These are phyloP conservation scores for Pyricularia sp. DNA, from an alignment of 2,329 filamentous ascomycete genomes.

Conservation along the genomic window DNA sequence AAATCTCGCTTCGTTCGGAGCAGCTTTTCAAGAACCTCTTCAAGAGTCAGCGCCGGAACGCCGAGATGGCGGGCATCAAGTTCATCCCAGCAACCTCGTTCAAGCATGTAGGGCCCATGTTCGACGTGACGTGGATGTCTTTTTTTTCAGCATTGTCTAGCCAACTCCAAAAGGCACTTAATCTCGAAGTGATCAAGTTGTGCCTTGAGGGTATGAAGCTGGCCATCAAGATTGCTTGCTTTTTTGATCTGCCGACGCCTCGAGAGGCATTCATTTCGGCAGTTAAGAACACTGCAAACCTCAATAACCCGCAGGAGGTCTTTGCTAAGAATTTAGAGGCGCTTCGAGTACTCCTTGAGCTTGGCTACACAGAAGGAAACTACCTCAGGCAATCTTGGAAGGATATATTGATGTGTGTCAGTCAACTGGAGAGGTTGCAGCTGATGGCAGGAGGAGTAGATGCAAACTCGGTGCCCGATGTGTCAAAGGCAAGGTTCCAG, in stretches of 20 bases:
- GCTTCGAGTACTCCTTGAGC: slow-evolving; percentile 80
- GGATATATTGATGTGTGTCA: slow-evolving; percentile 89
- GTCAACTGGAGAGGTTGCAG: slow-evolving; percentile 89
- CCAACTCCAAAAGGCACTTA: slow-evolving; percentile 87
- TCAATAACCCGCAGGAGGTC: slow-evolving; percentile 94
- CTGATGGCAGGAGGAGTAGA: slow-evolving; percentile 92
- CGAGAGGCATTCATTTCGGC: slow-evolving; percentile 91
- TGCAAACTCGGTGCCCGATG: slow-evolving; percentile 84
- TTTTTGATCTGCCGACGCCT: slow-evolving; percentile 89
- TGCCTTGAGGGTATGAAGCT: slow-evolving; percentile 95
- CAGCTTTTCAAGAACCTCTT: slow-evolving; percentile 92
- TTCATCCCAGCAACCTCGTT: slow-evolving; percentile 92
- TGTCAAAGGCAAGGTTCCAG: slow-evolving; percentile 71
- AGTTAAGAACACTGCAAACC: slow-evolving; percentile 85
- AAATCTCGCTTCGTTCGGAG: slow-evolving; percentile 65
- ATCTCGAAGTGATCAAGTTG: slow-evolving; percentile 81
- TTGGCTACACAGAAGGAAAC: slow-evolving; percentile 89
- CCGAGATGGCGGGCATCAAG: slow-evolving; percentile 56
- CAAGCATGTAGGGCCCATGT: slow-evolving; percentile 96
- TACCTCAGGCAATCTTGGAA: slow-evolving; percentile 86
- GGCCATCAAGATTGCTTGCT: slow-evolving; percentile 83
- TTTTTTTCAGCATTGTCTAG: slow-evolving; percentile 92
- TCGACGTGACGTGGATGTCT: slow-evolving; percentile 98
- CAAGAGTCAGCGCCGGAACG: slow-evolving; percentile 76
- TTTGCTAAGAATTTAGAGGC: slow-evolving; percentile 94